These are phyloP conservation scores for Hysterangium stoloniferum DNA, from an alignment of 768 basidiomycete genomes.

Conservation along the genomic window DNA sequence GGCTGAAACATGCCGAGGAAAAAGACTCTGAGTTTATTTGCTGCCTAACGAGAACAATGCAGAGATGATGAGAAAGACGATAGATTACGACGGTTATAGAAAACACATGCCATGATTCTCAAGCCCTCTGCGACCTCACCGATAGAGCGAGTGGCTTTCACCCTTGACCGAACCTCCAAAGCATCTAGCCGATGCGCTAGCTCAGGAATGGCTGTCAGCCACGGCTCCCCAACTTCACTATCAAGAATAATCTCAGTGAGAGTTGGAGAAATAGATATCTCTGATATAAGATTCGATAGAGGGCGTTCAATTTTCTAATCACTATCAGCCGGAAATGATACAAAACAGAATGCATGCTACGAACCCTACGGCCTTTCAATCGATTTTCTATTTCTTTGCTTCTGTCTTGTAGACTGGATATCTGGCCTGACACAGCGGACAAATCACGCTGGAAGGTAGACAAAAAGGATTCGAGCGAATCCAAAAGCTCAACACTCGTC, in stretches of 20 bases:
- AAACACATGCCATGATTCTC: conserved; percentile 70
- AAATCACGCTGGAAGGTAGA: conserved; percentile 95
- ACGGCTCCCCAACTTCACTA: conserved; percentile 77
- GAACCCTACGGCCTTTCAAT: conserved; percentile 76
- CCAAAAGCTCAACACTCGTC: conserved; percentile 81
- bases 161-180: conserved; percentile 64
- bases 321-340: not conserved
- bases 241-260: conserved; percentile 76
- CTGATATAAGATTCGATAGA: conserved; percentile 68
- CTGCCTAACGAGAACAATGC: conserved; percentile 45
- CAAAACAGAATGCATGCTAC: conserved; percentile 19
- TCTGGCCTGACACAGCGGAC: conserved; percentile 91
- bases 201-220: conserved; percentile 76
- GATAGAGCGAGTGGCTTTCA: conserved; percentile 81
- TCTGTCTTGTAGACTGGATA: conserved; percentile 85
- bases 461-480: conserved; percentile 84
- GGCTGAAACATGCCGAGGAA: conserved; percentile 80
- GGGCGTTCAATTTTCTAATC: conserved; percentile 82
- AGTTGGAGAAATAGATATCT: conserved; percentile 75
- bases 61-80: not conserved
- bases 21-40: conserved; percentile 81
- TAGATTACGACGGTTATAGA: too few species aligned
- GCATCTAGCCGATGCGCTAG: conserved; percentile 70
- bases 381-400: conserved; percentile 87
- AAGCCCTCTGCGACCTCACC: conserved; percentile 80